Evolutionary conservation across 1,284 basidiomycete genomes (phyloP).

Genomic region (Pholiota adiposa): DNA sequence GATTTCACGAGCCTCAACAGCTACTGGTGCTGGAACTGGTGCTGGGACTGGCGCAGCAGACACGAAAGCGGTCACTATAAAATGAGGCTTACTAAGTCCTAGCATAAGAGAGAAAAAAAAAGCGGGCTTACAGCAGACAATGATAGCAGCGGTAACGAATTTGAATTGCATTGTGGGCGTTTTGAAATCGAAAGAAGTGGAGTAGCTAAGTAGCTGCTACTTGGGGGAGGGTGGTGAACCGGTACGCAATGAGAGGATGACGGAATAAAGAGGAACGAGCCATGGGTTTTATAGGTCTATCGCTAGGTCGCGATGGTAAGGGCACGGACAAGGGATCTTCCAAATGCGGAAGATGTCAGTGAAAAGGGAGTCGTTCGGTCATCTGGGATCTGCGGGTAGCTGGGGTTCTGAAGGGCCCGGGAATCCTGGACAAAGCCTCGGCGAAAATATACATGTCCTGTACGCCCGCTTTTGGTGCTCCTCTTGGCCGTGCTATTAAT

Average conservation of each 20-base stretch:
- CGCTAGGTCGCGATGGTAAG: background rate
- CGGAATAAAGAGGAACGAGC: background rate
- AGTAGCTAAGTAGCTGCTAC: background rate
- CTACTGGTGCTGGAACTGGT: constrained; percentile 30
- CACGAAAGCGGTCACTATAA: constrained; percentile 26
- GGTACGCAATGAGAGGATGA: background rate
- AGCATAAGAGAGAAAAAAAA: background rate
- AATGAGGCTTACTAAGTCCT: background rate
- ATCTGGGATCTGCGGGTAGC: background rate
- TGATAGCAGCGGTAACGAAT: constrained; percentile 27
- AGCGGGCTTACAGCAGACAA: constrained; percentile 30
- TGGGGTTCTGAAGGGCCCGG: background rate
- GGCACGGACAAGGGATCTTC: constrained; percentile 2
- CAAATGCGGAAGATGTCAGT: constrained; percentile 4
- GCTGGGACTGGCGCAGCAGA: constrained; percentile 35
- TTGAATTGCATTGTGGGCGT: constrained; percentile 32
- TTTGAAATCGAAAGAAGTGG: background rate
- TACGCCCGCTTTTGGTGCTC: background rate
- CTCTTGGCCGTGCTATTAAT: background rate
- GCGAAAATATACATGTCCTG: background rate
- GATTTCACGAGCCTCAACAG: constrained; percentile 24
- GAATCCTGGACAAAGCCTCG: background rate
- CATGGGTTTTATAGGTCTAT: constrained; percentile 2
- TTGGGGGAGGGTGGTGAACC: background rate
- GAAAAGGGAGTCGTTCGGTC: background rate